Percentiles rank a stretch among this genome's conserved stretches.
These are phyloP conservation scores for Pseudogymnoascus sp. DNA, from an alignment of 2,329 filamentous ascomycete species.

Conservation along the genomic window DNA sequence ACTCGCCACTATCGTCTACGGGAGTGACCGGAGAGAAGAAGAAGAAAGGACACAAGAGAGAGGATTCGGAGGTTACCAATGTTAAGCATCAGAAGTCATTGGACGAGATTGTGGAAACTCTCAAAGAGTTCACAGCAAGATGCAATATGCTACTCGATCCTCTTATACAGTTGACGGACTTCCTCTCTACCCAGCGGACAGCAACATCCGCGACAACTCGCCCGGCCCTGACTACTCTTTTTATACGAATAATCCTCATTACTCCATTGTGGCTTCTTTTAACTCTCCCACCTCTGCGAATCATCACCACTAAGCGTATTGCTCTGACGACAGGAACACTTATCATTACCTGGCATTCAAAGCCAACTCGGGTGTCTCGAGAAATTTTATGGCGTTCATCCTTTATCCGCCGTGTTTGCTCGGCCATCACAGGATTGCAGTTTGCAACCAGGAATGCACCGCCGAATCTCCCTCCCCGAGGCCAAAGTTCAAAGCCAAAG, in stretches of 20 bases:
- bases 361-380: conserved; percentile 74
- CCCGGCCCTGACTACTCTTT: conserved; percentile 81
- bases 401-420: conserved; percentile 60
- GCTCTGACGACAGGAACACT: conserved; percentile 81
- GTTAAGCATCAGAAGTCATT: conserved; percentile 85
- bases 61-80: conserved; percentile 48
- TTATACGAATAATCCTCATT: conserved; percentile 79
- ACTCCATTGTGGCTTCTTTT: conserved; percentile 82
- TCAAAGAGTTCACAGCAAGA: conserved; percentile 82
- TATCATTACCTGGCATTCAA: conserved; percentile 84
- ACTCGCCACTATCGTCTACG: conserved; percentile 83
- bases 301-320: conserved; percentile 81
- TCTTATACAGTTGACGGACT: conserved; percentile 81
- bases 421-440: conserved; percentile 71
- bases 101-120: conserved; percentile 92
- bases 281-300: conserved; percentile 71
- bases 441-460: conserved; percentile 48
- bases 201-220: conserved; percentile 86
- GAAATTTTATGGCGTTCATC: conserved; percentile 86
- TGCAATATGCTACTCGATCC: conserved; percentile 92
- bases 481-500: background rate
- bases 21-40: conserved; percentile 58
- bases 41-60: conserved; percentile 47
- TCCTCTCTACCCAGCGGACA: conserved; percentile 82
- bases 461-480: conserved; percentile 27